Base-by-base conservation (phyloP, 2,329 filamentous ascomycete species). In the Atkinsonella hypoxylon region DNA sequence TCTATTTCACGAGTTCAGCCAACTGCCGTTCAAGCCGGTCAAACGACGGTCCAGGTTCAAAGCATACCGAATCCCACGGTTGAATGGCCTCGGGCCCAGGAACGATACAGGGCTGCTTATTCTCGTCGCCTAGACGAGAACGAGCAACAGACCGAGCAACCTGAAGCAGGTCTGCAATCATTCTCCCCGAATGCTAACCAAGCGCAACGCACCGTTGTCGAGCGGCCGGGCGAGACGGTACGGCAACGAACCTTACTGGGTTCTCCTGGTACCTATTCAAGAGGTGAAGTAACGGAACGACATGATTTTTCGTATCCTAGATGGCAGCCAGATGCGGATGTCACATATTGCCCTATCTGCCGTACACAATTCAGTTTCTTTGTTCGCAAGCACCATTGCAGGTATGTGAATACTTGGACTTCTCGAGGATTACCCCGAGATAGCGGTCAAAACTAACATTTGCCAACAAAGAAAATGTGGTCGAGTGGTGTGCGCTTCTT, bases 381-480 rank as follows among this genome's bases (percentile, higher is more conserved):
- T 70, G 83, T 88, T 62, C 78, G 91, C 55, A 94, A 94, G 64
- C 91, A 97, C 69, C 91, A 97, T 64, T 97, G 91, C 75, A 81
- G 90, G 78, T 85, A 71, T 45, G 11, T 41, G 20, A 7, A 40
- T 31, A 5, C 13, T 15, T 10, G 17, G 18, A 12, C 18, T 32
- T 36, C 34, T 20, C 26, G 22, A 18, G 1, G 2, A 12, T 17
- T n/a, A 17, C 1, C 2, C 34, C 6, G 48, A 36, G 17, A 36
- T 6, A 9, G 34, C 2, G 8, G n/a, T 32, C 34, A 15, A 26
- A 32, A 49, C 57, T 60, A 44, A 62, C 44, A 18, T 5, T 5
- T 7, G 13, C n/a, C 13, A 17, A 4, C 3, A 18, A 45, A 86
- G 83, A 58, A 96, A 95, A 78, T 97, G 91, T 64, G 91, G 91